A percentile compares a stretch with the other conserved stretches of the same genome.
Conservation (phyloP, 176 grass and related monocot species). For the Alloteropsis semialata region DNA sequence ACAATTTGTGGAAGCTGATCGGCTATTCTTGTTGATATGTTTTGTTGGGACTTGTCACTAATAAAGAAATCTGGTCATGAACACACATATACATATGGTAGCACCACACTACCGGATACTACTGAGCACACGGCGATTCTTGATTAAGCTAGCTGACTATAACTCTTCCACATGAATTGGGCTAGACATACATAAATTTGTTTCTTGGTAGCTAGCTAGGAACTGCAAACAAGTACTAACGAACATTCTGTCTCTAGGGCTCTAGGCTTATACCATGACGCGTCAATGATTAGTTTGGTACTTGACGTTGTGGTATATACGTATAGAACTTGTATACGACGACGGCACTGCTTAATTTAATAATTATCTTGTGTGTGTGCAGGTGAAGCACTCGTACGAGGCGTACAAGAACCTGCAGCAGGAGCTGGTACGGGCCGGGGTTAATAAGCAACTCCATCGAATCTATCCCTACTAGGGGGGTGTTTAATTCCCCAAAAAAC, state of each 20-base stretch:
- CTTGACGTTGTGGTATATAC: background rate
- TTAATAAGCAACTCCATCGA: background rate
- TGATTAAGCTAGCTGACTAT: background rate
- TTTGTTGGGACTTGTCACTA: background rate
- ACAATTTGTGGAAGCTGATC: background rate
- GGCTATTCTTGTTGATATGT: background rate
- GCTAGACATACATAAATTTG: background rate
- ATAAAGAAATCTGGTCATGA: background rate
- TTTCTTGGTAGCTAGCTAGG: background rate
- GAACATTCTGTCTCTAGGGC: background rate
- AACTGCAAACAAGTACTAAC: background rate
- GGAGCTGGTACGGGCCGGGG: constrained; percentile 33
- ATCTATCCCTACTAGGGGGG: too few relatives aligned
- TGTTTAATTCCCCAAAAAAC: too few relatives aligned
- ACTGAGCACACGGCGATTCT: background rate
- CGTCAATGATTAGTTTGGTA: background rate
- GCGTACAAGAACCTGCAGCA: constrained; percentile 76
- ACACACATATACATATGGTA: background rate
- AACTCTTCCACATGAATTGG: background rate
- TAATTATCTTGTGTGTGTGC: background rate
- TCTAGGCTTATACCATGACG: background rate
- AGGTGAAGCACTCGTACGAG: constrained; percentile 86
- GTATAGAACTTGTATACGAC: background rate
- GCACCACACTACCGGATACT: background rate
- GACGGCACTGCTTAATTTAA: too few relatives aligned